Base-by-base conservation (phyloP, 2,329 filamentous ascomycete genomes). In the Dothiorella sarmentorum region DNA sequence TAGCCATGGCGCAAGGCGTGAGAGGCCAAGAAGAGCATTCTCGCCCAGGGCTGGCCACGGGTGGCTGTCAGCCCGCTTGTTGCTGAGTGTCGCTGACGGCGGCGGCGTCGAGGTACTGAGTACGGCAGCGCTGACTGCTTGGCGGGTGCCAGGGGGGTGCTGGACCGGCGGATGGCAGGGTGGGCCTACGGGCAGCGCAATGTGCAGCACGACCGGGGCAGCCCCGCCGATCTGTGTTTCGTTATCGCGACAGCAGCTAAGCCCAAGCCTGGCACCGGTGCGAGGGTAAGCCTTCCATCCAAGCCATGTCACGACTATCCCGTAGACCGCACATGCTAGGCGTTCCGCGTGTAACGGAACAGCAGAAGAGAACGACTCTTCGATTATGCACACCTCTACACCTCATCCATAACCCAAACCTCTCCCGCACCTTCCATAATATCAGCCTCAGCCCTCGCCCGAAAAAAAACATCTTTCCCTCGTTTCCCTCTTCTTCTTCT, bases 321-420 rank as follows among this genome's bases (percentile, higher is more conserved):
- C 49, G 53, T 56, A 56, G 35, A 57, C 38, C 69, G 69, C 69
- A 67, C 67, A 67, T 70, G 68, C 56, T 58, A 47, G 56, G 56
- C 56, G 66, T 61, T 67, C 68, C 66, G 65, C 69, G 69, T 67
- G 67, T 66, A 66, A 68, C 66, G 63, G 62, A 62, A 62, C 59
- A 60, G 56, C 62, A 45, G 38, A 56, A 43, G n/a, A n/a, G 38
- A 27, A 43, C 52, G 38, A 67, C 58, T 56, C 69, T 67, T 68
- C 68, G 65, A 66, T 66, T 66, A 68, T 67, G 64, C 69, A 67
- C 52, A 44, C 10, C 27, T 38, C 52, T n/a, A 43, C 52, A 27
- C 67, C 58, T 56, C 69, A 67, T 68, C 68, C 64, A 66, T 66
- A 66, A 68, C 66, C 63, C 69, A 67, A 38, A 44, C 10, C 27